A percentile compares a stretch with the other conserved stretches of the same genome.
These are phyloP conservation scores for Saccharomycopsis lassenensis DNA, from an alignment of 805 yeast genomes.

Conservation along the genomic window DNA sequence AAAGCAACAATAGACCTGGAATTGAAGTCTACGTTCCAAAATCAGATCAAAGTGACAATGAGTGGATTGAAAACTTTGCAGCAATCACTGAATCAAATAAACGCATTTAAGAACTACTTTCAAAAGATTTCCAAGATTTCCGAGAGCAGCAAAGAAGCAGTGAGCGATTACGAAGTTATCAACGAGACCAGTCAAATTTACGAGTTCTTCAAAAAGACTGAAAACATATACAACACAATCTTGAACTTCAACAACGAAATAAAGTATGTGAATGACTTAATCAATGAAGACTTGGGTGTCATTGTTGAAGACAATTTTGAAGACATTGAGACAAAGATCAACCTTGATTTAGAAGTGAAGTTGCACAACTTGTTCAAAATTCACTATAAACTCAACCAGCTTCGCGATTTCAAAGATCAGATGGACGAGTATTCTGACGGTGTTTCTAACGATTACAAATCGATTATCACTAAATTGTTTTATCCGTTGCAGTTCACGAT, in stretches of 20 bases:
- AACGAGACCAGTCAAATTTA: slow-evolving; percentile 56
- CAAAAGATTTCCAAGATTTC: slow-evolving; percentile 37
- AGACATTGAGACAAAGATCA: slow-evolving; percentile 17
- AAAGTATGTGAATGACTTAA: slow-evolving; percentile 37
- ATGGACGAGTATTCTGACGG: slow-evolving; percentile 43
- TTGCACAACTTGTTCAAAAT: slow-evolving; percentile 49
- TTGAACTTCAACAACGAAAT: slow-evolving; percentile 42
- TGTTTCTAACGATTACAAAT: slow-evolving; percentile 48
- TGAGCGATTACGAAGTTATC: slow-evolving; percentile 58
- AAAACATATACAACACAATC: slow-evolving; percentile 53
- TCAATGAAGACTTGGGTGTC: slow-evolving; percentile 31
- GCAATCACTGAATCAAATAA: slow-evolving; percentile 35
- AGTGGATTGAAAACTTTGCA: slow-evolving; percentile 30
- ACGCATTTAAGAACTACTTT: slow-evolving; percentile 36
- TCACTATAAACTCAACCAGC: slow-evolving; percentile 59
- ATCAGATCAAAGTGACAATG: slow-evolving; percentile 47
- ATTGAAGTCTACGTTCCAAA: slow-evolving; percentile 56
- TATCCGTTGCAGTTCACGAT: slow-evolving; percentile 36
- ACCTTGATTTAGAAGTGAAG: slow-evolving; percentile 31
- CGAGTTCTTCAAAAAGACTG: slow-evolving; percentile 62
- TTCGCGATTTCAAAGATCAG: slow-evolving; percentile 73
- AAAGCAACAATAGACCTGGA: slow-evolving; percentile 68
- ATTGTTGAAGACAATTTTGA: slow-evolving; percentile 22
- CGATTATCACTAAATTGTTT: slow-evolving; percentile 51
- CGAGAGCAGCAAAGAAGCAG: slow-evolving; percentile 45